These are phyloP conservation scores for Crotalaria pallida DNA, from an alignment of 306 rosid genomes.

Conservation along the genomic window DNA sequence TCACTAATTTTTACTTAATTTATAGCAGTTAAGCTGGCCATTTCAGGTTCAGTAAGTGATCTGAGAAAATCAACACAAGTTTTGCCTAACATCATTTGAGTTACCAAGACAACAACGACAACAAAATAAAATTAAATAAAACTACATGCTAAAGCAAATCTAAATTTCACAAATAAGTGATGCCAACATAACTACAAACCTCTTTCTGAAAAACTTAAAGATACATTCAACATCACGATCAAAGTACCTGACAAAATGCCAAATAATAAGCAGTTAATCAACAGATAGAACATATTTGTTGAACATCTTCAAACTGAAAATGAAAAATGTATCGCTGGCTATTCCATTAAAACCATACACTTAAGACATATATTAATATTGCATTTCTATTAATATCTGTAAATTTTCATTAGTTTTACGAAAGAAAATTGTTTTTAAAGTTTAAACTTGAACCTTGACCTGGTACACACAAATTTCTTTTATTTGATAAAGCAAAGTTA, in stretches of 20 bases:
- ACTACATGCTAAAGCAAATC: not conserved
- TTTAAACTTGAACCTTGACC: not conserved
- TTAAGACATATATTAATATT: not conserved
- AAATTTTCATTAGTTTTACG: not conserved
- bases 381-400: not conserved
- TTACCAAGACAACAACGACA: not conserved
- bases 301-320: not conserved
- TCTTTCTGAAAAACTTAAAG: constrained; percentile 79
- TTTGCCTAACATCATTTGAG: not conserved
- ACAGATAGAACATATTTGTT: not conserved
- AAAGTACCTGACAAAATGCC: constrained; percentile 71
- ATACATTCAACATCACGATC: constrained; percentile 94
- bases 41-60: not conserved
- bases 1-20: not conserved
- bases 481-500: not conserved
- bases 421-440: not conserved
- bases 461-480: not conserved
- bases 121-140: not conserved
- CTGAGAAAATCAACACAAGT: not conserved
- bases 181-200: constrained; percentile 40
- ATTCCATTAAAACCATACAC: not conserved
- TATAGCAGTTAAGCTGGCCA: not conserved
- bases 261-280: constrained; percentile 11
- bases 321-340: not conserved
- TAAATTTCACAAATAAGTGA: constrained; percentile 5